These are phyloP conservation scores for Boletus semigastroideus DNA, from an alignment of 1,284 basidiomycete species.

Conservation along the genomic window DNA sequence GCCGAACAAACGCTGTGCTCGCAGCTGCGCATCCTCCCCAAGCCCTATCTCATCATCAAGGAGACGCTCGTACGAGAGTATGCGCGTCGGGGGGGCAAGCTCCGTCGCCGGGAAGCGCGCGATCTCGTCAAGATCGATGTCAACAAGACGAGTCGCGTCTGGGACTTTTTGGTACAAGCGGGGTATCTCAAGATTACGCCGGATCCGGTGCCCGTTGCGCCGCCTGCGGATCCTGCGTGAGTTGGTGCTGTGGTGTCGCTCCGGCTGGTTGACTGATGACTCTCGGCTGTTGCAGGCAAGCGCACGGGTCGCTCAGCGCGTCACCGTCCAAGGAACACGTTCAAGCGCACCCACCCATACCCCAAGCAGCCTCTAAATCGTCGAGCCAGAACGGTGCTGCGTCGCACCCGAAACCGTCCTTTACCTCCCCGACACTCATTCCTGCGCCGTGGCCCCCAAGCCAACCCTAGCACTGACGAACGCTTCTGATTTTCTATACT, in stretches of 20 bases:
- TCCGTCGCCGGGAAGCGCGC: slow-evolving; percentile 81
- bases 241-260: background rate
- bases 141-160: slow-evolving; percentile 86
- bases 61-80: slow-evolving; percentile 91
- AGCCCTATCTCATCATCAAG: slow-evolving; percentile 91
- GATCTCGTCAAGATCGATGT: slow-evolving; percentile 91
- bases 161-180: slow-evolving; percentile 84
- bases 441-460: slow-evolving; percentile 24
- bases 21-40: slow-evolving; percentile 83
- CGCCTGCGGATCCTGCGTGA: slow-evolving; percentile 21
- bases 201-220: slow-evolving; percentile 36
- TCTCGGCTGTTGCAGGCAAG: slow-evolving; percentile 14
- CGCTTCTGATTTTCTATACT: background rate
- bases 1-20: slow-evolving; percentile 90
- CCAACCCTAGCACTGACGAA: slow-evolving; percentile 7
- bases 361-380: slow-evolving; percentile 24
- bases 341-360: slow-evolving; percentile 16
- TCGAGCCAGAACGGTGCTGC: slow-evolving; percentile 19
- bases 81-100: slow-evolving; percentile 81
- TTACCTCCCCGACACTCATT: slow-evolving; percentile 25
- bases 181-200: slow-evolving; percentile 67
- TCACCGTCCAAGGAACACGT: slow-evolving; percentile 40
- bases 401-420: slow-evolving; percentile 19
- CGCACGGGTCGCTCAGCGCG: slow-evolving; percentile 30
- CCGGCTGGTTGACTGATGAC: background rate